A percentile compares a stretch with the other conserved stretches of the same genome.
These are phyloP conservation scores for Paramecium pentaurelia DNA, from an alignment of 73 alveolate genomes.

Conservation along the genomic window DNA sequence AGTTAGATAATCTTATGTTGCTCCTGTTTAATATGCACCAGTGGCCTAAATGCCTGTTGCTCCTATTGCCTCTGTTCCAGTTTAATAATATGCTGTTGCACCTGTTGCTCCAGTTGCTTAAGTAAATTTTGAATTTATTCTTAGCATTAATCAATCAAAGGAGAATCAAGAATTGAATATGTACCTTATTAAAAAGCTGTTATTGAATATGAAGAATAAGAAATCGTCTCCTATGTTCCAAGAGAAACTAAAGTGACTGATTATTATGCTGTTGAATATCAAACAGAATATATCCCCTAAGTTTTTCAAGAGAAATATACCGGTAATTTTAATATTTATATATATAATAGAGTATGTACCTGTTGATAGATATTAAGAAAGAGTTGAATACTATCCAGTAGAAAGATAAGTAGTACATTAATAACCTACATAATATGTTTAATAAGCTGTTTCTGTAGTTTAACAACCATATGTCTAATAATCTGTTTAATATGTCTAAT, in stretches of 20 bases:
- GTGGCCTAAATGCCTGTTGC: neutral
- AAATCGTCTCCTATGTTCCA: constrained; percentile 54
- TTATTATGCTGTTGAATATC: constrained; percentile 61
- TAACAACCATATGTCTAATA: constrained; percentile 22
- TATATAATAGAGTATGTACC: constrained; percentile 28
- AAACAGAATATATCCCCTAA: constrained; percentile 59
- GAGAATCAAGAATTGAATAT: constrained; percentile 63
- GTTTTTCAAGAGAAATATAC: constrained; percentile 57
- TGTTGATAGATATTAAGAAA: constrained; percentile 42
- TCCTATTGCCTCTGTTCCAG: neutral
- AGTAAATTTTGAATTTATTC: neutral
- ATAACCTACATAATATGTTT: neutral
- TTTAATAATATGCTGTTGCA: neutral
- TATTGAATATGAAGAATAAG: constrained; percentile 54
- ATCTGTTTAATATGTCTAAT: neutral
- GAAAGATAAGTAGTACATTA: constrained; percentile 46
- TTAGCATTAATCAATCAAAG: constrained; percentile 41
- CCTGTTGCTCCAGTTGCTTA: neutral
- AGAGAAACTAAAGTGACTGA: constrained; percentile 58
- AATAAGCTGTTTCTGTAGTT: constrained; percentile 18
- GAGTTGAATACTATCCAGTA: constrained; percentile 49
- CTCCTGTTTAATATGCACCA: constrained; percentile 42
- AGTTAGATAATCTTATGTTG: constrained; percentile 17
- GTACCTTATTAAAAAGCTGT: constrained; percentile 60
- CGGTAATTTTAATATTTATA: neutral